Percentiles rank a stretch among this genome's conserved stretches.
These are phyloP conservation scores for Cinnamomum micranthum DNA, from an alignment of 164 flowering plant genomes.

Conservation along the genomic window DNA sequence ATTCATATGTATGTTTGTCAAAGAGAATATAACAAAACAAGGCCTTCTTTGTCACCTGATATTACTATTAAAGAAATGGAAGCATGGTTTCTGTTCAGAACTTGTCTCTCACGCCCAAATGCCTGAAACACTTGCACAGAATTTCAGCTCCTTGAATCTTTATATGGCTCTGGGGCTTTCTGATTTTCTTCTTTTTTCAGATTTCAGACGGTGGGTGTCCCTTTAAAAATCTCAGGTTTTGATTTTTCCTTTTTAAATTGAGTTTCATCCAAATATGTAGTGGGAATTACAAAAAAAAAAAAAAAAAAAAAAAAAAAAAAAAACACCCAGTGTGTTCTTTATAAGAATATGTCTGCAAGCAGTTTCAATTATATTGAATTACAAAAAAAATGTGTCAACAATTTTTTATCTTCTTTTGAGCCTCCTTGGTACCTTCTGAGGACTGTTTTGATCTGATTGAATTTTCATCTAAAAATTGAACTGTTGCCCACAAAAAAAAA, in stretches of 20 bases:
- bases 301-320: no score
- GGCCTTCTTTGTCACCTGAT: slow-evolving; percentile 12
- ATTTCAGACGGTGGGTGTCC: neutral
- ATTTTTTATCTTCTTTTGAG: neutral
- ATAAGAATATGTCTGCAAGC: neutral
- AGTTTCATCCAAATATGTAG: no score
- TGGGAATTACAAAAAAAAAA: no score
- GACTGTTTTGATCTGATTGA: neutral
- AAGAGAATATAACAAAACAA: slow-evolving; percentile 15
- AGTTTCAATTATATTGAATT: neutral
- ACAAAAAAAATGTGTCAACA: neutral
- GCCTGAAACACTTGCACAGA: slow-evolving; percentile 19
- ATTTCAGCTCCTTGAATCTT: slow-evolving; percentile 4
- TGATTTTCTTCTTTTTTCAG: no score
- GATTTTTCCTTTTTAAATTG: neutral
- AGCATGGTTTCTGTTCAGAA: slow-evolving; percentile 32
- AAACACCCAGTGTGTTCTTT: no score
- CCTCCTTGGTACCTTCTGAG: neutral
- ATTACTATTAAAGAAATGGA: slow-evolving; percentile 15
- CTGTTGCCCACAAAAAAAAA: neutral
- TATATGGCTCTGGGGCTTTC: neutral
- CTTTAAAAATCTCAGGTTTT: neutral
- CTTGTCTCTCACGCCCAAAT: slow-evolving; percentile 32
- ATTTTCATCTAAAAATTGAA: neutral
- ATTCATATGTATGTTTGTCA: slow-evolving; percentile 38